Evolutionary conservation across 768 basidiomycete species (phyloP).

Genomic region (Leccinellum albellum): DNA sequence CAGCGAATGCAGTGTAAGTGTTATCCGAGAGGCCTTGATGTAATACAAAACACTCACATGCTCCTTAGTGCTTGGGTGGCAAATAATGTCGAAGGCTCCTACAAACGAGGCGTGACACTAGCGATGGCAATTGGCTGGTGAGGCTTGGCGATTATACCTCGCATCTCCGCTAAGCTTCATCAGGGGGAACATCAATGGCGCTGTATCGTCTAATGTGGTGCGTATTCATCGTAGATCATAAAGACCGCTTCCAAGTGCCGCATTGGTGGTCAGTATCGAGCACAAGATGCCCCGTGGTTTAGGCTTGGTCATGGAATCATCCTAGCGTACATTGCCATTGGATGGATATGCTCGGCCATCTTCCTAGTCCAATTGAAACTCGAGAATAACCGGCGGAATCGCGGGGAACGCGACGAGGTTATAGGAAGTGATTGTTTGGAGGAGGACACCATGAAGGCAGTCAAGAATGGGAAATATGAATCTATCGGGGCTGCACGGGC

Average conservation of each 20-base stretch:
- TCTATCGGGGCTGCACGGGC: slow-evolving; percentile 54
- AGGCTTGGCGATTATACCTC: neutral
- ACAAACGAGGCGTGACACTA: slow-evolving; percentile 67
- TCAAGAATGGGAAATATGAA: slow-evolving; percentile 51
- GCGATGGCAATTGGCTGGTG: slow-evolving; percentile 64
- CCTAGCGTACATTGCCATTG: slow-evolving; percentile 65
- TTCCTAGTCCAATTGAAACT: slow-evolving; percentile 46
- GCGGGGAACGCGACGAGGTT: slow-evolving; percentile 65
- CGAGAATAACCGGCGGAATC: slow-evolving; percentile 62
- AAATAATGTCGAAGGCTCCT: slow-evolving; percentile 68
- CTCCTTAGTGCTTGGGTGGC: slow-evolving; percentile 62
- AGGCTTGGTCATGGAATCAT: slow-evolving; percentile 65
- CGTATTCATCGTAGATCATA: slow-evolving; percentile 21
- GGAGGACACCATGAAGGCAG: slow-evolving; percentile 21
- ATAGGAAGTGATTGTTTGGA: slow-evolving; percentile 48
- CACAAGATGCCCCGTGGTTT: slow-evolving; percentile 63
- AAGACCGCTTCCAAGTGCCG: neutral
- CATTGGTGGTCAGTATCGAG: slow-evolving; percentile 49
- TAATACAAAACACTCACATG: neutral
- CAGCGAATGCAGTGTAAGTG: slow-evolving; percentile 51
- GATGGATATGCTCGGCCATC: slow-evolving; percentile 49
- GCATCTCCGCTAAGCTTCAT: slow-evolving; percentile 16
- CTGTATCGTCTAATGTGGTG: slow-evolving; percentile 63
- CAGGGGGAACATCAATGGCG: slow-evolving; percentile 65
- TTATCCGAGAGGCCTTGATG: slow-evolving; percentile 6